A percentile compares a stretch with the other conserved stretches of the same genome.
Conservation (phyloP, 805 yeast species). For the Wickerhamiella dianesei region DNA sequence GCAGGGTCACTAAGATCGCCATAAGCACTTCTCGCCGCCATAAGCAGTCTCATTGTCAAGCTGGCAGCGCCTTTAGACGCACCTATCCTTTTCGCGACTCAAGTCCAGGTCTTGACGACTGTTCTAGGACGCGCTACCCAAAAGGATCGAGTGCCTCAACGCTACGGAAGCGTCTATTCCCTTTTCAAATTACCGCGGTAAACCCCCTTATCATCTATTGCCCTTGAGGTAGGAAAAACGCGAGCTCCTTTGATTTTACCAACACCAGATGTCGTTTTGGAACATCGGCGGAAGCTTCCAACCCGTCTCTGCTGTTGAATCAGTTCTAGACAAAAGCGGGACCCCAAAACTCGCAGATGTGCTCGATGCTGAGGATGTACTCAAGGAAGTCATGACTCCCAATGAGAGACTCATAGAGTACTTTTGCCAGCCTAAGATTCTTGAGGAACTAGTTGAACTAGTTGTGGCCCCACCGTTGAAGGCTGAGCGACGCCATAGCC, state of each 20-base stretch:
- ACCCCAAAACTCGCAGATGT: constrained; percentile 36
- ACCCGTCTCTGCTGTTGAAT: constrained; percentile 41
- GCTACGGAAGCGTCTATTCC: no score
- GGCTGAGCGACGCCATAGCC: constrained; percentile 14
- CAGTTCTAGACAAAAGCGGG: constrained; percentile 32
- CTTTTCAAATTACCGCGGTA: no score
- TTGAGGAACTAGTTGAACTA: constrained; percentile 48
- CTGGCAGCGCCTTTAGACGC: not conserved
- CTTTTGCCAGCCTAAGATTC: constrained; percentile 62
- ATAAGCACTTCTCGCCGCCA: no score
- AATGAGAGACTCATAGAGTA: constrained; percentile 66
- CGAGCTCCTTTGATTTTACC: not conserved
- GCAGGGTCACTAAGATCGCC: no score
- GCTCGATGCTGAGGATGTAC: constrained; percentile 59
- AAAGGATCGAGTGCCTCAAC: no score
- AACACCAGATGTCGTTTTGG: constrained; percentile 39
- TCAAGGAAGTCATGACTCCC: constrained; percentile 59
- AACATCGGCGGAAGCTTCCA: constrained; percentile 45
- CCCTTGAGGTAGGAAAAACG: not conserved
- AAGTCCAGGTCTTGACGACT: not conserved
- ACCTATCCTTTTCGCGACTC: not conserved
- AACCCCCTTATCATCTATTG: no score
- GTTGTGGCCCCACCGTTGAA: constrained; percentile 32
- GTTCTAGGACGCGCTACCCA: no score
- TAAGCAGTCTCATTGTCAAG: no score